Conservation (phyloP, 352 stramenopile genomes). For the Pythium brassicae region DNA sequence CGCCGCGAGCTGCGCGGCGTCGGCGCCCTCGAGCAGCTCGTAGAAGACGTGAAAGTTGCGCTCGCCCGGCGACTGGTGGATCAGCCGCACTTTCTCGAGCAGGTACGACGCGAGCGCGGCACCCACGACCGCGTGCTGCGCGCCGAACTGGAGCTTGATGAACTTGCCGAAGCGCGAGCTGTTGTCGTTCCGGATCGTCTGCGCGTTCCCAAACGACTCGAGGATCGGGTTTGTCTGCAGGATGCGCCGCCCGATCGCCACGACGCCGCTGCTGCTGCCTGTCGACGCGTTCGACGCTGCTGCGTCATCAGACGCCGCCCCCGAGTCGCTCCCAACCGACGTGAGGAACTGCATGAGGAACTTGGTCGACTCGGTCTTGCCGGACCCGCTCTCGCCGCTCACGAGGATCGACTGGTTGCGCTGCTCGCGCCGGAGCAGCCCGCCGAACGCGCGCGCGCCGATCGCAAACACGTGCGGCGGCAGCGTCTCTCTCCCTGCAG, state of each 20-base stretch:
- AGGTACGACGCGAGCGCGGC: conserved; percentile 95
- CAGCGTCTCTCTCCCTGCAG: too few relatives aligned
- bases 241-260: conserved; percentile 84
- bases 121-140: conserved; percentile 80
- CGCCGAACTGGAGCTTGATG: conserved; percentile 92
- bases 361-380: conserved; percentile 96
- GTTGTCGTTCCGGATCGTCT: conserved; percentile 97
- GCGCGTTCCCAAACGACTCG: conserved; percentile 96
- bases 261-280: conserved; percentile 28
- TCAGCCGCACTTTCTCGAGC: conserved; percentile 95
- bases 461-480: conserved; percentile 91
- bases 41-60: conserved; percentile 97
- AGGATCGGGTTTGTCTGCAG: conserved; percentile 97
- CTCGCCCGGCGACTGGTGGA: conserved; percentile 91
- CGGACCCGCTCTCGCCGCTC: conserved; percentile 61
- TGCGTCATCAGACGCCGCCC: not conserved
- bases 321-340: conserved; percentile 61
- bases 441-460: conserved; percentile 79
- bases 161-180: conserved; percentile 95
- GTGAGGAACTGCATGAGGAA: conserved; percentile 96
- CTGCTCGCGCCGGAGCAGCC: conserved; percentile 46
- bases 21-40: conserved; percentile 85
- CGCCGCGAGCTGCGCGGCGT: conserved; percentile 49
- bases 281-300: not conserved
- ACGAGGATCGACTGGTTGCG: conserved; percentile 41